Evolutionary conservation across 2,329 filamentous ascomycete species (phyloP), one percentile per base, ranked within the genome.

Genomic region (Gremmenia infestans): DNA sequence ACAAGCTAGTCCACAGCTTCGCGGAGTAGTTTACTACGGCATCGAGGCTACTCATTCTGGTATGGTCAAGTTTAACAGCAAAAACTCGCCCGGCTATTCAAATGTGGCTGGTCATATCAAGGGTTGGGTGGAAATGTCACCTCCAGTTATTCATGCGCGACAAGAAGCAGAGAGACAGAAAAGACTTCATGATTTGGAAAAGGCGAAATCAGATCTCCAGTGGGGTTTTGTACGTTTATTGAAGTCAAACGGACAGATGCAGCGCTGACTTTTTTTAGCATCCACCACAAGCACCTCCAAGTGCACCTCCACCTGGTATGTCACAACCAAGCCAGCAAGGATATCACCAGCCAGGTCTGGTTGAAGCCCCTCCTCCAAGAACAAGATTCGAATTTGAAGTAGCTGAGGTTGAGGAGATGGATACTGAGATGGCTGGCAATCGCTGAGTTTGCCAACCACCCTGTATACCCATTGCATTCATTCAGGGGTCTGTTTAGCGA

Each of bases 31-130:
- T 43, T 86, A 87, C 61, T 88, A 86, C 70, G 86, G 86, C n/a
- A 88, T 90, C 56, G 86, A 89, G 62, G 84, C 85, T 7, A 82
- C 81, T n/a, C 86, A 89, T 66, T 83, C 81, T 1, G 76, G 78
- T 45, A 89, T 90, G 83, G 88, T 85, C 74, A 89, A 89, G 66
- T 90, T 89, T 57, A 78, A 82, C 22, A 80, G 79, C 59, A 76
- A 78, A 49, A 81, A 76, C 58, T 79, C 87, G 0, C 85, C 87
- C 0, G 88, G 88, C 0, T 92, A 67, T 52, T 56, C 65, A 25
- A 70, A 68, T 52, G 61, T 71, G 36, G 65, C 67, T 6, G 65
- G 63, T 1, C 68, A 63, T 11, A 55, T 71, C 15, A 69, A 66
- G 43, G 55, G 57, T 22, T 71, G 68, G 67, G 62, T 60, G 11